These are phyloP conservation scores for Chlamydomonas schloesseri DNA, from an alignment of 139 green algal species.

Conservation along the genomic window DNA sequence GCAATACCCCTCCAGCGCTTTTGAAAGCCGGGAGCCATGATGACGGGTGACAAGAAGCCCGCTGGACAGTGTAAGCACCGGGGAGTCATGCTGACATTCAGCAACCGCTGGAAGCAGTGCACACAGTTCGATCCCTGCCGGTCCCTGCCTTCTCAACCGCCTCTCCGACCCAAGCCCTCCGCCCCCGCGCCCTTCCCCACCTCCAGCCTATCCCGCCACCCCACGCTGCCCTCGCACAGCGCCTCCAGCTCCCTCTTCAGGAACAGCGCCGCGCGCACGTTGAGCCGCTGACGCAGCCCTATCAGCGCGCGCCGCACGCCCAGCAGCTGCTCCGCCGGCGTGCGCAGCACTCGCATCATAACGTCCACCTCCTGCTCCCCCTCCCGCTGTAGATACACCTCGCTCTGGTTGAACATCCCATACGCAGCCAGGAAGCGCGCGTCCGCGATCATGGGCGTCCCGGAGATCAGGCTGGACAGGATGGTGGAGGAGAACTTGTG, in stretches of 20 bases:
- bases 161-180: too few relatives aligned
- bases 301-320: not conserved
- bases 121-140: too few relatives aligned
- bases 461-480: conserved; percentile 56
- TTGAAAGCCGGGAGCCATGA: too few relatives aligned
- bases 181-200: too few relatives aligned
- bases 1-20: too few relatives aligned
- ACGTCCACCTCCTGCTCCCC: conserved; percentile 50
- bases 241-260: not conserved
- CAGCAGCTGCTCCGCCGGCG: not conserved
- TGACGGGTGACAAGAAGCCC: too few relatives aligned
- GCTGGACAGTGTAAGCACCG: too few relatives aligned
- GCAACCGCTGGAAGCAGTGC: too few relatives aligned
- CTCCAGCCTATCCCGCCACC: not conserved
- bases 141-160: too few relatives aligned
- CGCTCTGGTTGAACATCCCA: conserved; percentile 36
- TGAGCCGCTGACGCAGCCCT: not conserved
- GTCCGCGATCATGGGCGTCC: conserved; percentile 58
- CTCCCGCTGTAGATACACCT: conserved; percentile 28
- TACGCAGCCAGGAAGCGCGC: conserved; percentile 49
- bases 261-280: not conserved
- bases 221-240: not conserved
- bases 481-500: conserved; percentile 62
- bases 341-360: conserved; percentile 50
- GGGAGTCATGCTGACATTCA: too few relatives aligned